phyloP scores from a whole-genome alignment of 1,284 basidiomycete species.

The Malassezia dermatis region DNA sequence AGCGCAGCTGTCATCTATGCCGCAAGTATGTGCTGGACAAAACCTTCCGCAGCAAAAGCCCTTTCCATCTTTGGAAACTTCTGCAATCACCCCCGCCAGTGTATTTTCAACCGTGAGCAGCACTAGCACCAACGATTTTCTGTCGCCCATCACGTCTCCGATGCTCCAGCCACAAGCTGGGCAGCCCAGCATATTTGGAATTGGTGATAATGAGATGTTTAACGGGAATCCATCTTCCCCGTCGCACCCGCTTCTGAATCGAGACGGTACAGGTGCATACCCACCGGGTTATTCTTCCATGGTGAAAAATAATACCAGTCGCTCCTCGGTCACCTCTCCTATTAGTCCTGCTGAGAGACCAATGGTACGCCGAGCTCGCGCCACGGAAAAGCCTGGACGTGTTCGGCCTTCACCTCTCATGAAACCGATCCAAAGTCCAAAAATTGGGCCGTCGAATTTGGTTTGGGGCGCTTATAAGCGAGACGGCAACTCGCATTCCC shows the following conservation, averaged over 20 bases:
- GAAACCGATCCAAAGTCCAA: constrained; percentile 31
- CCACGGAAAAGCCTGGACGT: background rate
- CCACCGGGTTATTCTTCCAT: constrained; percentile 2
- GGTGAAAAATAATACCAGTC: constrained; percentile 22
- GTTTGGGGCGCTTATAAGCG: constrained; percentile 4
- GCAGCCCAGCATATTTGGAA: constrained; percentile 17
- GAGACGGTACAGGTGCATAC: constrained; percentile 19
- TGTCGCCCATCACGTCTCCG: constrained; percentile 56
- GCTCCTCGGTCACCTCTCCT: background rate
- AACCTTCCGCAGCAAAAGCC: background rate
- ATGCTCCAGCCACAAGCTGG: constrained; percentile 51
- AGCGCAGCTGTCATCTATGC: background rate
- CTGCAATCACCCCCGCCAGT: constrained; percentile 43
- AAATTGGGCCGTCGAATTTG: background rate
- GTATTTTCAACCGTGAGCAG: constrained; percentile 45
- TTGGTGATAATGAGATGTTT: background rate
- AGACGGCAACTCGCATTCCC: background rate
- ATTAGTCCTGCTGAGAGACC: background rate
- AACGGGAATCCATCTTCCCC: background rate
- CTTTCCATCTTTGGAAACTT: constrained; percentile 30
- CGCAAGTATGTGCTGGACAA: background rate
- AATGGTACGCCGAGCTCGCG: background rate
- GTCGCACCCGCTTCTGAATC: background rate
- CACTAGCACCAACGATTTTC: constrained; percentile 51
- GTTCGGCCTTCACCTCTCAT: constrained; percentile 41